Evolutionary conservation across 139 green algal genomes (phyloP), one percentile per base, ranked within the genome.

Genomic region (Haematococcus sp.): DNA sequence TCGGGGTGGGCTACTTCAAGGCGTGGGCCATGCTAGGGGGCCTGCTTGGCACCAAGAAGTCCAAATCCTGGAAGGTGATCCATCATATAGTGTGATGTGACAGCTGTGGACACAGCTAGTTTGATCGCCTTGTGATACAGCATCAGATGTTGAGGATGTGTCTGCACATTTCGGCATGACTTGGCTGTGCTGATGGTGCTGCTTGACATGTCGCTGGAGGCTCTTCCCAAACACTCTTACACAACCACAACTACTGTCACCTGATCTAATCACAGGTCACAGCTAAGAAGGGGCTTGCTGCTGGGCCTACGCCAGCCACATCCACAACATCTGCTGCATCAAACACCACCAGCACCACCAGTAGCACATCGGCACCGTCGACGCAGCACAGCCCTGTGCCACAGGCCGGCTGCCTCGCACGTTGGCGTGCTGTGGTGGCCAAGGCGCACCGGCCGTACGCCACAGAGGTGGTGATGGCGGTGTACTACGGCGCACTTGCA

Each of bases 1-100:
- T 81, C 2, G 58, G 56, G 35, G 63, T 72, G 11, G 75, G 82
- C 34, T 87, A 89, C 78, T 87, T 87, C 81, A 89, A 89, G 81
- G 46, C 78, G 27, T 86, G 74, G 67, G 85, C 85, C 58, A 90
- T 90, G 85, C 75, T 77, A 27, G 74, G 55, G 33, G 85, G 85
- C 46, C 84, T 90, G 46, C 56, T 90, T 17, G 81, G 81, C 3
- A 74, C 83, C 46, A 81, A 90, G 68, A 84, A 86, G 75, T 86
- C 78, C 77, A 90, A 88, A 77, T 85, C 55, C 22, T 90, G 85
- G 85, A 90, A 90, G 85, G 77, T 90, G 13, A 15, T 63, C 17
- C 46, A 13, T 23, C 46, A 55, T 55, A 16, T 16, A 55, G 15
- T 13, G 15, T 55, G 46, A 55, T 55, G 46, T 55, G 46, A 55